A percentile compares a stretch with the other conserved stretches of the same genome.
These are phyloP conservation scores for Rhizophlyctis rosea DNA, from an alignment of 192 early-diverging fungal species.

Conservation along the genomic window DNA sequence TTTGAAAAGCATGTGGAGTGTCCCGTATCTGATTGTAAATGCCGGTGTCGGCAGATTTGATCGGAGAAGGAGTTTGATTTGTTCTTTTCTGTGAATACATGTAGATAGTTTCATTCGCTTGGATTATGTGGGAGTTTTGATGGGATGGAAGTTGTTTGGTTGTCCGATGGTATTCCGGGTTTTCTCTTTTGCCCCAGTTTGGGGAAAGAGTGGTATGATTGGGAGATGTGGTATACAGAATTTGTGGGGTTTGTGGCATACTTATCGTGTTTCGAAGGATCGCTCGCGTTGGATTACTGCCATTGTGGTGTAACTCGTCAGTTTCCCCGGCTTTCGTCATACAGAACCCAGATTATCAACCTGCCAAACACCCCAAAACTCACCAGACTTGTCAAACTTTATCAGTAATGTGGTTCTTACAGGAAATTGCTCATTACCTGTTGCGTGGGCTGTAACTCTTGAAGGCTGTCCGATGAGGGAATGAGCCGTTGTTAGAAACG, in stretches of 20 bases:
- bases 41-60: conserved; percentile 50
- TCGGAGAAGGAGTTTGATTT: neutral
- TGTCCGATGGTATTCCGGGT: too few species aligned
- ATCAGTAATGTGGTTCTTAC: conserved; percentile 91
- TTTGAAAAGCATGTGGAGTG: conserved; percentile 80
- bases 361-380: neutral
- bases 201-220: too few species aligned
- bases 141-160: too few species aligned
- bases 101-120: too few species aligned
- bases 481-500: neutral
- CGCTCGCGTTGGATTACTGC: conserved; percentile 36
- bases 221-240: too few species aligned
- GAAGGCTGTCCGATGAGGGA: conserved; percentile 56
- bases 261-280: conserved; percentile 28
- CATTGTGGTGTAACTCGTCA: neutral
- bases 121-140: too few species aligned
- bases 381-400: conserved; percentile 76
- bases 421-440: conserved; percentile 83
- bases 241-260: too few species aligned
- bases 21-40: conserved; percentile 89
- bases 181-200: too few species aligned
- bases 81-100: too few species aligned
- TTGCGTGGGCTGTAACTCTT: conserved; percentile 89
- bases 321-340: neutral
- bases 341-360: neutral